Conservation (phyloP, 257 asterid species). For the Cynanchum wilfordii region DNA sequence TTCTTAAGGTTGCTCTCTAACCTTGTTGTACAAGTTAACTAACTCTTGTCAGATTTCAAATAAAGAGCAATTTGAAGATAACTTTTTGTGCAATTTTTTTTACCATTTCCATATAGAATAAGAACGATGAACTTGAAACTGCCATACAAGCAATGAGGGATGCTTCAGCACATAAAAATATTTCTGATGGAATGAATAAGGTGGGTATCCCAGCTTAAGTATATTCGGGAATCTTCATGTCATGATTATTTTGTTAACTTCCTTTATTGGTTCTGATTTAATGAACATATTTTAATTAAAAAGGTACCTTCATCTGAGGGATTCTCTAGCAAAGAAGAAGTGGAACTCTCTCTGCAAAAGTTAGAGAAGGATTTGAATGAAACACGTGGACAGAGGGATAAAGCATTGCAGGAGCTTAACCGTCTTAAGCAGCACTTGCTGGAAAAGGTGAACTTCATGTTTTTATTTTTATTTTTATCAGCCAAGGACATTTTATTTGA, state of each 20-base stretch:
- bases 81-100: background rate
- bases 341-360: constrained; percentile 57
- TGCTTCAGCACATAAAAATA: constrained; percentile 32
- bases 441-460: constrained; percentile 59
- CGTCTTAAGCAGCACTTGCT: constrained; percentile 95
- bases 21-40: background rate
- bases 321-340: constrained; percentile 52
- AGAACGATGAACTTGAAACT: constrained; percentile 64
- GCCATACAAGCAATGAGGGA: constrained; percentile 46
- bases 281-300: constrained; percentile 23
- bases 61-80: constrained; percentile 14
- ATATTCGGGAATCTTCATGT: constrained; percentile 7
- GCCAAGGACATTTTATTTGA: background rate
- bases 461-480: background rate
- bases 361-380: constrained; percentile 77
- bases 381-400: constrained; percentile 63
- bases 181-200: constrained; percentile 38
- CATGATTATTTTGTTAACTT: background rate
- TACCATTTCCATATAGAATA: constrained; percentile 55
- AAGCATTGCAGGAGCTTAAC: constrained; percentile 68
- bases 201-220: constrained; percentile 30
- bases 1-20: constrained; percentile 52
- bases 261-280: constrained; percentile 13
- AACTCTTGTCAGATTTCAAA: background rate
- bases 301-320: constrained; percentile 38